Percentiles rank a stretch among this genome's conserved stretches.
phyloP scores from a whole-genome alignment of 2,329 filamentous ascomycete species.

The Pseudopithomyces maydicus region DNA sequence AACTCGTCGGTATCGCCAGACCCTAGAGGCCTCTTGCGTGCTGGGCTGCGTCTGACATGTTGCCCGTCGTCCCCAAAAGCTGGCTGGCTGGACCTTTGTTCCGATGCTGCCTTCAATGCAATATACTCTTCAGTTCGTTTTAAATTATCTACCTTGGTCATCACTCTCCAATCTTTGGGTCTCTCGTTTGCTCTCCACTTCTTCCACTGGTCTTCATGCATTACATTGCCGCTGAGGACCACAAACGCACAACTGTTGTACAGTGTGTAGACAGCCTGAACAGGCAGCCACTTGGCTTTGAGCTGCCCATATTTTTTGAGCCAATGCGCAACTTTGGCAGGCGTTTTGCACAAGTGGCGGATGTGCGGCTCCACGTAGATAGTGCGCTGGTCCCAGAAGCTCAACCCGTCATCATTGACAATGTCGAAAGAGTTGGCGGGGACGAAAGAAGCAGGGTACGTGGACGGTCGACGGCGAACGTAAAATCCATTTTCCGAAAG shows the following conservation, averaged over 20 bases:
- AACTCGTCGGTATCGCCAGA: too few species aligned
- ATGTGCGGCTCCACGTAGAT: conserved; percentile 45
- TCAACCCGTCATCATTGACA: conserved; percentile 34
- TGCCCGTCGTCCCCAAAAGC: neutral
- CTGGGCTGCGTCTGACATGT: too few species aligned
- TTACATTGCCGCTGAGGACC: conserved; percentile 39
- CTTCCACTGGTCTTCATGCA: conserved; percentile 33
- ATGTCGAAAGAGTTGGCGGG: conserved; percentile 29
- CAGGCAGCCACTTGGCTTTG: conserved; percentile 38
- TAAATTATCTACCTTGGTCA: conserved; percentile 42
- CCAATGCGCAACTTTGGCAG: conserved; percentile 37
- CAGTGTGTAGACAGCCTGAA: conserved; percentile 39
- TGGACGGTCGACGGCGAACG: conserved; percentile 35
- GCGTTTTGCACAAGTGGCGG: conserved; percentile 35
- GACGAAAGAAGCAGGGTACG: conserved; percentile 36
- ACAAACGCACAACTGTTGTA: conserved; percentile 42
- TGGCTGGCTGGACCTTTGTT: conserved; percentile 12
- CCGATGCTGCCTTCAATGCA: conserved; percentile 24
- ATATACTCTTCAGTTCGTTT: conserved; percentile 38
- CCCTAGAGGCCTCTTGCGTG: too few species aligned
- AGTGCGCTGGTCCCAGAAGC: conserved; percentile 43
- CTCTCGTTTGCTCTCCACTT: conserved; percentile 34
- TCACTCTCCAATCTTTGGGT: conserved; percentile 41
- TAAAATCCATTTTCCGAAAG: conserved; percentile 32
- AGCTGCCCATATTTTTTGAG: conserved; percentile 35